Evolutionary conservation across 352 stramenopile genomes (phyloP).

Genomic region (Phytopythium delawarense): DNA sequence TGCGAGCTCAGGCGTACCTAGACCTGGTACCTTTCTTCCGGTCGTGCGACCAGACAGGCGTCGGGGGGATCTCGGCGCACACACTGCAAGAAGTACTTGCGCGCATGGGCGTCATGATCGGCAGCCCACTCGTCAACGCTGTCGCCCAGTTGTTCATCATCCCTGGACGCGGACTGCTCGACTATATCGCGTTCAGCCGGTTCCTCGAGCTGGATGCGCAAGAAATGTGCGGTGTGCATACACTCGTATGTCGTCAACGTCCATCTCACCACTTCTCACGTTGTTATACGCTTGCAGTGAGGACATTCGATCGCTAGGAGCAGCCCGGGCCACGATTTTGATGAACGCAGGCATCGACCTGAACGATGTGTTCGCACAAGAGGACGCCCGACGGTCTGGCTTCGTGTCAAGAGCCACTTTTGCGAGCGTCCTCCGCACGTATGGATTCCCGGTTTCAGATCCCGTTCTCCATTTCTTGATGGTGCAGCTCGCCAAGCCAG

Average conservation of each 20-base stretch:
- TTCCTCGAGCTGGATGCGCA: slow-evolving; percentile 49
- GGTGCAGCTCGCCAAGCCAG: slow-evolving; percentile 39
- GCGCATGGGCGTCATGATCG: slow-evolving; percentile 39
- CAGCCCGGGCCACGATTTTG: slow-evolving; percentile 22
- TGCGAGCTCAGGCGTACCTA: slow-evolving; percentile 36
- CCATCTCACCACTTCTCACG: background rate
- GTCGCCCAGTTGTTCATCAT: slow-evolving; percentile 43
- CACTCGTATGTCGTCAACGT: background rate
- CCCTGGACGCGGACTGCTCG: slow-evolving; percentile 29
- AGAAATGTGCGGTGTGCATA: slow-evolving; percentile 35
- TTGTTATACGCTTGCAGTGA: slow-evolving; percentile 25
- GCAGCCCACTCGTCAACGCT: slow-evolving; percentile 21
- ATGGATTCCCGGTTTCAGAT: slow-evolving; percentile 29
- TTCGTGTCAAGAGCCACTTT: slow-evolving; percentile 39
- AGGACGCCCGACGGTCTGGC: slow-evolving; percentile 32
- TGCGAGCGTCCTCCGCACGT: slow-evolving; percentile 31
- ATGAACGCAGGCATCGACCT: slow-evolving; percentile 32
- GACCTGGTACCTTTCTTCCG: slow-evolving; percentile 48
- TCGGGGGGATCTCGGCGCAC: slow-evolving; percentile 30
- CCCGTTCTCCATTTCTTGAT: slow-evolving; percentile 47
- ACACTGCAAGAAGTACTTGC: slow-evolving; percentile 43
- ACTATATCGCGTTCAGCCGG: slow-evolving; percentile 41
- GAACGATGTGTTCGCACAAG: slow-evolving; percentile 33
- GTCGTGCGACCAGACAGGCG: slow-evolving; percentile 36
- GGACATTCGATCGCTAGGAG: slow-evolving; percentile 30